Evolutionary conservation across 768 basidiomycete species (phyloP).

Genomic region (Mycena sanguinolenta): DNA sequence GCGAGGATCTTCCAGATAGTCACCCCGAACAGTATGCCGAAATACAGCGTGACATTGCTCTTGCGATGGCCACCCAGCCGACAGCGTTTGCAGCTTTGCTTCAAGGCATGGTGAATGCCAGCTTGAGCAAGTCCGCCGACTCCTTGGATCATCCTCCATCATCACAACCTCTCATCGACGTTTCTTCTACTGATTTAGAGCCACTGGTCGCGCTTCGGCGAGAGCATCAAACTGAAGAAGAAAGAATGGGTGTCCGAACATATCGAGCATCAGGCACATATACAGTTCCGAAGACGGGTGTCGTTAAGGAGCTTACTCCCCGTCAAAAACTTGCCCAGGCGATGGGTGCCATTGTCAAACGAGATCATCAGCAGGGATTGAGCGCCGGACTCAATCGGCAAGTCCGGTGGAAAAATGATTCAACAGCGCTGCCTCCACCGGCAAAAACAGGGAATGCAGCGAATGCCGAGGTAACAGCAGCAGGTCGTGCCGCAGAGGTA

Average conservation of each 20-base stretch:
- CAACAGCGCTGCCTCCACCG: too few relatives aligned
- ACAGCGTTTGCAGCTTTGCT: neutral
- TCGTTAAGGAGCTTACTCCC: too few relatives aligned
- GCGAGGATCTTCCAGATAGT: slow-evolving; percentile 7
- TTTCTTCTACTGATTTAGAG: neutral
- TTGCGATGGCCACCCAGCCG: slow-evolving; percentile 4
- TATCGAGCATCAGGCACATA: too few relatives aligned
- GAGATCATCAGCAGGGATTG: too few relatives aligned
- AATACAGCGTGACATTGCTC: slow-evolving; percentile 3
- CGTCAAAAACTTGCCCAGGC: too few relatives aligned
- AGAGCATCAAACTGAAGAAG: slow-evolving; percentile 8
- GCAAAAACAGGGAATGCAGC: too few relatives aligned
- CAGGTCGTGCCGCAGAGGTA: too few relatives aligned
- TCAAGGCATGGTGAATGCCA: neutral
- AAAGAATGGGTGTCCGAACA: slow-evolving; percentile 17
- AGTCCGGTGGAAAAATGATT: too few relatives aligned
- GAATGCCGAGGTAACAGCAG: too few relatives aligned
- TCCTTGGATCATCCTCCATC: neutral
- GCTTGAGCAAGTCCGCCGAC: neutral
- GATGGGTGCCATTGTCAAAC: too few relatives aligned
- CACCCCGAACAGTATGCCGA: slow-evolving; percentile 11
- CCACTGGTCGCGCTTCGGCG: neutral
- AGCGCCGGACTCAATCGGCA: too few relatives aligned
- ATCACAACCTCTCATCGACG: slow-evolving; percentile 3
- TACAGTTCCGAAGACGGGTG: too few relatives aligned